These are phyloP conservation scores for Sistotremastrum suecicum DNA, from an alignment of 768 basidiomycete genomes.

Conservation along the genomic window DNA sequence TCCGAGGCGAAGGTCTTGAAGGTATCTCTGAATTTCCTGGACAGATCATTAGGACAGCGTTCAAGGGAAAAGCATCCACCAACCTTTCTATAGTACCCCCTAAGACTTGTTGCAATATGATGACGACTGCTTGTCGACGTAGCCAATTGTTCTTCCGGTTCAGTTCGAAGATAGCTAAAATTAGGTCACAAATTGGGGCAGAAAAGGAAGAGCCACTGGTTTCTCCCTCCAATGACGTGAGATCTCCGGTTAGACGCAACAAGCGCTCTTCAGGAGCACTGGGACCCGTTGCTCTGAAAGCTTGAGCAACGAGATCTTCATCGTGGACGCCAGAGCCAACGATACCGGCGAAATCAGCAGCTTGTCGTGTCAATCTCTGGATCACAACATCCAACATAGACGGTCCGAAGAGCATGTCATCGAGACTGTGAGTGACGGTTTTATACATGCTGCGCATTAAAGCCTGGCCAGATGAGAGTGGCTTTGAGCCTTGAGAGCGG, in stretches of 20 bases:
- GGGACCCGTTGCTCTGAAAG: slow-evolving; percentile 57
- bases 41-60: background rate
- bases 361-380: slow-evolving; percentile 78
- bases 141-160: slow-evolving; percentile 97
- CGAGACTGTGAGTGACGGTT: slow-evolving; percentile 86
- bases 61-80: slow-evolving; percentile 10
- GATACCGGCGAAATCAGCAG: slow-evolving; percentile 77
- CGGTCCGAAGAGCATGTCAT: slow-evolving; percentile 94
- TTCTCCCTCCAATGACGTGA: slow-evolving; percentile 77
- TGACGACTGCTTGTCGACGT: slow-evolving; percentile 86
- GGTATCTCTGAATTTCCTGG: slow-evolving; percentile 79
- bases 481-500: slow-evolving; percentile 36
- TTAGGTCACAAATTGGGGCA: slow-evolving; percentile 84
- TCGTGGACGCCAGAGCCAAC: slow-evolving; percentile 66
- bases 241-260: slow-evolving; percentile 58
- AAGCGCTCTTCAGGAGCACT: slow-evolving; percentile 52
- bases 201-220: slow-evolving; percentile 83
- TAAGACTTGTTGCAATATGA: slow-evolving; percentile 90
- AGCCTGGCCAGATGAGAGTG: slow-evolving; percentile 34
- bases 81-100: slow-evolving; percentile 94
- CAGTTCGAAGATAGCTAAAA: slow-evolving; percentile 88
- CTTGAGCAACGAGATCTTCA: slow-evolving; percentile 75
- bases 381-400: slow-evolving; percentile 95
- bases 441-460: slow-evolving; percentile 82
- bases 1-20: slow-evolving; percentile 52